Evolutionary conservation across 768 basidiomycete genomes (phyloP).

Genomic region (Russula griseocarnosa): DNA sequence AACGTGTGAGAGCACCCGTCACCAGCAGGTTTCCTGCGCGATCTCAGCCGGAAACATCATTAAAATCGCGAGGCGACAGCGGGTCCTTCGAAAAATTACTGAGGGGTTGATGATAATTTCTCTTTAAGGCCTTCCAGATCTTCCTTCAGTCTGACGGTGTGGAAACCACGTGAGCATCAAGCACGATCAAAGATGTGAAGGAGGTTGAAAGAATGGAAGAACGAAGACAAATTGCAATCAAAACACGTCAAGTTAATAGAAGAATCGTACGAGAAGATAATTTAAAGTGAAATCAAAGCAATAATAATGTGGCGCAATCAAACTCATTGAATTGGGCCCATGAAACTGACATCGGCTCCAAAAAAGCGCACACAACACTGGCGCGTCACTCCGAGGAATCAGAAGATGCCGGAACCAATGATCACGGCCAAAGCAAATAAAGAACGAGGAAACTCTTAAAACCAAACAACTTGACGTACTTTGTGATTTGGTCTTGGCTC

Average conservation of each 20-base stretch:
- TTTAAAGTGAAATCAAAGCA: neutral
- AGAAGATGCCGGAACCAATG: constrained; percentile 38
- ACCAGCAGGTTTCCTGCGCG: constrained; percentile 14
- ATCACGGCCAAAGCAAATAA: constrained; percentile 26
- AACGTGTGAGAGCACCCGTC: constrained; percentile 17
- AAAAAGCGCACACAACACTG: constrained; percentile 16
- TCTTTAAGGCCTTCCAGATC: constrained; percentile 52
- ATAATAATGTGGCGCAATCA: constrained; percentile 9
- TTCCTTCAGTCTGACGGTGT: constrained; percentile 55
- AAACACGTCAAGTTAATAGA: constrained; percentile 23
- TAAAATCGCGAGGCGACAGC: constrained; percentile 18
- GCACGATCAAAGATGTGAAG: constrained; percentile 4
- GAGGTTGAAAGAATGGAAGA: neutral
- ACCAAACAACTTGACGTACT: constrained; percentile 66
- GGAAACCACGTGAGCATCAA: constrained; percentile 23
- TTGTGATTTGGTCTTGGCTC: constrained; percentile 64
- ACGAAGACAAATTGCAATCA: constrained; percentile 25
- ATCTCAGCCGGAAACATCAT: constrained; percentile 6
- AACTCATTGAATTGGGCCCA: neutral
- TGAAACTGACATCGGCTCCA: constrained; percentile 17
- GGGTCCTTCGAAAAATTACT: constrained; percentile 16
- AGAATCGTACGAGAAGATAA: constrained; percentile 8
- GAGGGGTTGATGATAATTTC: constrained; percentile 31
- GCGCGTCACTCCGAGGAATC: constrained; percentile 26
- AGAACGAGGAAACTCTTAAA: constrained; percentile 42